These are phyloP conservation scores for Leccinum sublutescens DNA, from an alignment of 768 basidiomycete species.

Conservation along the genomic window DNA sequence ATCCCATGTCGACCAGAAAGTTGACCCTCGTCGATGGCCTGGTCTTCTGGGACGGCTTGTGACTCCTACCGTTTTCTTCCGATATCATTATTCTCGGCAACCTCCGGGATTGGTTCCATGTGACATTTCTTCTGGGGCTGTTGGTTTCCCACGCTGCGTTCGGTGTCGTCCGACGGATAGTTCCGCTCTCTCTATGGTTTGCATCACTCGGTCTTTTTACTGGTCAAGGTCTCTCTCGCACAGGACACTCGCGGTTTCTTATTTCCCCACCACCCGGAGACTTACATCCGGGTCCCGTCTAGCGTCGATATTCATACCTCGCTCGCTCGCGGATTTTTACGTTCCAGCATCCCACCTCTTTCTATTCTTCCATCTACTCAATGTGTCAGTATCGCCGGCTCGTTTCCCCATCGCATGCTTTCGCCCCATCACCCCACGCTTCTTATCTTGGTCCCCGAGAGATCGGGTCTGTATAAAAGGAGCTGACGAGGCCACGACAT, in stretches of 20 bases:
- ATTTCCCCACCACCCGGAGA: slow-evolving; percentile 14
- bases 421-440: slow-evolving; percentile 39
- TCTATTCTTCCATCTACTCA: slow-evolving; percentile 31
- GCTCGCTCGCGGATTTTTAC: slow-evolving; percentile 31
- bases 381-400: slow-evolving; percentile 43
- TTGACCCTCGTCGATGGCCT: slow-evolving; percentile 9
- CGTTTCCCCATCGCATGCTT: slow-evolving; percentile 40
- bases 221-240: slow-evolving; percentile 40
- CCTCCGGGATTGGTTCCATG: slow-evolving; percentile 27
- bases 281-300: slow-evolving; percentile 32
- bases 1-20: slow-evolving; percentile 2
- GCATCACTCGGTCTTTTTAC: slow-evolving; percentile 29
- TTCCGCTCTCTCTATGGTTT: slow-evolving; percentile 30
- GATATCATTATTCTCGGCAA: slow-evolving; percentile 48
- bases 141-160: slow-evolving; percentile 28
- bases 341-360: slow-evolving; percentile 24
- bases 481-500: slow-evolving; percentile 31
- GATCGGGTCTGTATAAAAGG: slow-evolving; percentile 39
- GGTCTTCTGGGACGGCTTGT: slow-evolving; percentile 22
- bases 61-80: slow-evolving; percentile 29
- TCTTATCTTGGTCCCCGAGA: slow-evolving; percentile 33
- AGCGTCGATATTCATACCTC: slow-evolving; percentile 49
- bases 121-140: slow-evolving; percentile 34
- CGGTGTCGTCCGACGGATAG: slow-evolving; percentile 27
- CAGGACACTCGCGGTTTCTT: slow-evolving; percentile 33